Conservation (phyloP, 2,329 filamentous ascomycete genomes). For the Colletotrichum sp. region DNA sequence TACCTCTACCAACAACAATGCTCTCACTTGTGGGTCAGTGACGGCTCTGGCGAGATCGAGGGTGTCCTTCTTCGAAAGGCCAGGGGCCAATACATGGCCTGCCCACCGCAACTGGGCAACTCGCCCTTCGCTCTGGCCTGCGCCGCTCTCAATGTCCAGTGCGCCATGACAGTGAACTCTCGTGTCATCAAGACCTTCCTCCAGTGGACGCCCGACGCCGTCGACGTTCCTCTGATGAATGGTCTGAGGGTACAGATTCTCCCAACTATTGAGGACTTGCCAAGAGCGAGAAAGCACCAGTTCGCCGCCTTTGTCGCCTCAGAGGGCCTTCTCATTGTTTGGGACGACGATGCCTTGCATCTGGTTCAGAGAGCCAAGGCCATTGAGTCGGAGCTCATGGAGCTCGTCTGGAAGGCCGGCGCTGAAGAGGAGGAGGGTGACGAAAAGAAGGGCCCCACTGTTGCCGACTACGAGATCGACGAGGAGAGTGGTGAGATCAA, state of each 20-base stretch:
- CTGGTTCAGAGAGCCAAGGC: slow-evolving; percentile 71
- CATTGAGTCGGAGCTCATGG: slow-evolving; percentile 80
- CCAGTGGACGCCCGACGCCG: slow-evolving; percentile 72
- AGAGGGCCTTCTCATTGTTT: slow-evolving; percentile 75
- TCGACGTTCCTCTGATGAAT: slow-evolving; percentile 78
- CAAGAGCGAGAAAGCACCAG: slow-evolving; percentile 76
- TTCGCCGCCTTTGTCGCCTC: slow-evolving; percentile 80
- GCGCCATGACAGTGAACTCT: slow-evolving; percentile 82
- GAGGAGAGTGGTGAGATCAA: slow-evolving; percentile 73
- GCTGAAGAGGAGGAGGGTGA: slow-evolving; percentile 56
- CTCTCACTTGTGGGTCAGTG: slow-evolving; percentile 74
- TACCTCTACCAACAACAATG: slow-evolving; percentile 84
- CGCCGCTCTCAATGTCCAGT: slow-evolving; percentile 75
- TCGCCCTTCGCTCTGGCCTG: slow-evolving; percentile 70
- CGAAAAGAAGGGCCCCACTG: slow-evolving; percentile 52
- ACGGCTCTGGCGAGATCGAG: slow-evolving; percentile 70
- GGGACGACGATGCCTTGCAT: slow-evolving; percentile 81
- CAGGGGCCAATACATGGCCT: slow-evolving; percentile 74
- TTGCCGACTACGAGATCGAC: slow-evolving; percentile 65
- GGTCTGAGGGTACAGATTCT: slow-evolving; percentile 79
- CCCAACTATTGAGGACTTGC: slow-evolving; percentile 72
- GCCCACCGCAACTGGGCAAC: slow-evolving; percentile 67
- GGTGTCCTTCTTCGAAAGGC: slow-evolving; percentile 75
- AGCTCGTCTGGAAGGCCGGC: slow-evolving; percentile 73
- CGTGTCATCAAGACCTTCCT: slow-evolving; percentile 80